Evolutionary conservation across 2,329 filamentous ascomycete genomes (phyloP), one percentile per base, ranked within the genome.

Genomic region (Xylariaceae sp.): DNA sequence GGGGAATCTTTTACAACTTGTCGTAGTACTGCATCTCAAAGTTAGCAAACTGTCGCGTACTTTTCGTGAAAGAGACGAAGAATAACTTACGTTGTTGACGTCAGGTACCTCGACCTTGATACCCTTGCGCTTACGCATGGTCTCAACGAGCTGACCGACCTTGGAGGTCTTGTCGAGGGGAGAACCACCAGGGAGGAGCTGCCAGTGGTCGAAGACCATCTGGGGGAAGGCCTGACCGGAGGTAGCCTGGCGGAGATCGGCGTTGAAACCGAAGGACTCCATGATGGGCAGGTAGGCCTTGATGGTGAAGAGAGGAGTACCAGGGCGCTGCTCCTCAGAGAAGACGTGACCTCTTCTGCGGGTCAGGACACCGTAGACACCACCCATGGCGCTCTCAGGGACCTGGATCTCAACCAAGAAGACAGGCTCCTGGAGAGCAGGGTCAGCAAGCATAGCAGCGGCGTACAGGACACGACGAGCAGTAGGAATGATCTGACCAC

Each of bases 391-490:
- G 75, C 88, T 83, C 86, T 99, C 94, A 74, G 93, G 93, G 66
- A 99, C 94, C 84, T 97, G 92, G 79, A 99, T 99, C 81, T 99
- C 94, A 78, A 96, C 92, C 77, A 97, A 84, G 89, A 95, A 99
- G 80, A 99, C 90, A 75, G 94, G 94, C 86, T 99, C 94, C 72
- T 92, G 88, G 66, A 99, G 87, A 79, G 86, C 87, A 68, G 94
- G 94, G 71, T 96, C 86, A 73, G 94, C 92, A 71, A 99, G 86
- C 68, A 99, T 89, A 68, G 90, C 80, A 69, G 94, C 84, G 73
- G 94, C 94, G 82, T 96, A 97, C 74, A 99, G 84, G 73, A 96
- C 94, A 88, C 94, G 94, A 82, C 94, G 92, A 72, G 94, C 85
- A 74, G 94, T 97, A 71, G 94, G 94, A 77, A 99, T 99, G 80